These are phyloP conservation scores for Phaeosphaeriaceae sp. DNA, from an alignment of 2,329 filamentous ascomycete species.

Conservation along the genomic window DNA sequence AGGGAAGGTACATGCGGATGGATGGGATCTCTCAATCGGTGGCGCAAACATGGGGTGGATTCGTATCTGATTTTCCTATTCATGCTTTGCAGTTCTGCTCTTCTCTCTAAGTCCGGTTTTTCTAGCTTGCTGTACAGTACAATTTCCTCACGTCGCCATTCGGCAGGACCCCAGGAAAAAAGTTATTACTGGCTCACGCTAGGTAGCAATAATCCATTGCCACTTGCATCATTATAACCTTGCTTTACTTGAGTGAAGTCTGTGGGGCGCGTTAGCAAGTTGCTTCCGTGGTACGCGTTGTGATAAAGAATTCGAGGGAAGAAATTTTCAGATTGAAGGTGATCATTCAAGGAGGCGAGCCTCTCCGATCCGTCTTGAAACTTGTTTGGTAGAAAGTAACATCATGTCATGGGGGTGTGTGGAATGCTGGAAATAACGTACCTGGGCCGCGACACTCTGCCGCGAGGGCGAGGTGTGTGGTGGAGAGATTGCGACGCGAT, in stretches of 20 bases:
- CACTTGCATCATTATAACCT: not conserved
- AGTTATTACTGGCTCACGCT: not conserved
- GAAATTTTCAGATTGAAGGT: not conserved
- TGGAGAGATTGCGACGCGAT: not conserved
- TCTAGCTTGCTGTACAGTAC: not conserved
- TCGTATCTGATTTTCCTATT: conserved; percentile 2
- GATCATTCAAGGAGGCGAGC: conserved; percentile 34
- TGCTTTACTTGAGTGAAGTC: too few relatives aligned
- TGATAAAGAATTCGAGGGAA: not conserved
- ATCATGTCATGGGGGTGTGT: conserved; percentile 25
- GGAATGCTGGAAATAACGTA: not conserved
- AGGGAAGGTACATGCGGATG: not conserved
- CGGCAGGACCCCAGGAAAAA: not conserved
- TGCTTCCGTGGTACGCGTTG: not conserved
- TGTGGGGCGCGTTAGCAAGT: not conserved
- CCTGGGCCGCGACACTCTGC: not conserved
- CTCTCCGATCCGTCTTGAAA: conserved; percentile 49
- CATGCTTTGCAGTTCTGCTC: not conserved
- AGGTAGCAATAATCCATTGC: not conserved
- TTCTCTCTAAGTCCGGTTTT: not conserved
- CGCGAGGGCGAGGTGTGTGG: not conserved
- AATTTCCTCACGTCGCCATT: not conserved
- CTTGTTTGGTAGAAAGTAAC: conserved; percentile 31
- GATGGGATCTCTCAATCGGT: not conserved
- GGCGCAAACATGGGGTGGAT: conserved; percentile 10